These are phyloP conservation scores for Ogataea corticis DNA, from an alignment of 805 yeast species.

Conservation along the genomic window DNA sequence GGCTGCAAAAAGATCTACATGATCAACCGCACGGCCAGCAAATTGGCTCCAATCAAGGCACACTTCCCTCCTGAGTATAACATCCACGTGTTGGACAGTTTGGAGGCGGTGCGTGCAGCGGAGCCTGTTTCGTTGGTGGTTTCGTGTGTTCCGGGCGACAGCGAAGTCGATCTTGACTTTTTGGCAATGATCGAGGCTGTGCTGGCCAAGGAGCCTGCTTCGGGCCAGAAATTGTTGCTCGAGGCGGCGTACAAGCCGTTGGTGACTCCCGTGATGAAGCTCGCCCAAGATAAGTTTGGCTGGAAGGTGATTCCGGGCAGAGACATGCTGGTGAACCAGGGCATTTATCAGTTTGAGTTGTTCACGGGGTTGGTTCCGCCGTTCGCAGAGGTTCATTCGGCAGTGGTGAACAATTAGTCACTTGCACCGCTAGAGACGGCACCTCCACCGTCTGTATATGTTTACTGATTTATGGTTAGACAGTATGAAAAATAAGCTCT, in stretches of 20 bases:
- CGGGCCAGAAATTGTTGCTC: conserved; percentile 55
- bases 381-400: conserved; percentile 58
- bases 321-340: conserved; percentile 92
- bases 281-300: conserved; percentile 59
- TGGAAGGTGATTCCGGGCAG: conserved; percentile 92
- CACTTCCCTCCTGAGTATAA: conserved; percentile 60
- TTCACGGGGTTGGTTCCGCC: conserved; percentile 75
- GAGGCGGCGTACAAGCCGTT: conserved; percentile 96
- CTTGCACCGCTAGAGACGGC: not conserved
- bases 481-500: no score
- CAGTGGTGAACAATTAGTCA: conserved; percentile 43
- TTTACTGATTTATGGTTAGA: no score
- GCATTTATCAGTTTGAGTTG: conserved; percentile 77
- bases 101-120: conserved; percentile 45
- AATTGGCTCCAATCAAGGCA: conserved; percentile 56
- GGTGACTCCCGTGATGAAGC: conserved; percentile 80
- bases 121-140: conserved; percentile 60
- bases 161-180: conserved; percentile 58
- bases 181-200: conserved; percentile 47
- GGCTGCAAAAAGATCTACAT: conserved; percentile 79
- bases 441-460: no score
- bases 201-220: conserved; percentile 44
- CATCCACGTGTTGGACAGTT: conserved; percentile 55
- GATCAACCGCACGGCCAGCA: conserved; percentile 75
- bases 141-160: conserved; percentile 83